A percentile compares a stretch with the other conserved stretches of the same genome.
phyloP scores from a whole-genome alignment of 1,139 yeast genomes.

The Kurtzmaniella quercitrusa region DNA sequence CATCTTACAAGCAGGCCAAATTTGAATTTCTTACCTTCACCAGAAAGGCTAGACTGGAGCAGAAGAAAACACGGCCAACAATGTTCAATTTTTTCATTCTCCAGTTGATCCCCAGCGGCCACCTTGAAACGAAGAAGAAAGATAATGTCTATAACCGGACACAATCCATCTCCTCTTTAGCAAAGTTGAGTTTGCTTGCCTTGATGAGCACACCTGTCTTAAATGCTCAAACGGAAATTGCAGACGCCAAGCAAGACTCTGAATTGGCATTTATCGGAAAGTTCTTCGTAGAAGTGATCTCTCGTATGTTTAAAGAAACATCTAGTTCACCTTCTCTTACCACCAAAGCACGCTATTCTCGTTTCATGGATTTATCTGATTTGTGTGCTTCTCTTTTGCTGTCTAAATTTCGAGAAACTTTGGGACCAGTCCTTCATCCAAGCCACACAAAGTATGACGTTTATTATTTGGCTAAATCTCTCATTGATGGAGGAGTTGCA shows the following conservation, averaged over 20 bases:
- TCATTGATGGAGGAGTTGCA: slow-evolving; percentile 66
- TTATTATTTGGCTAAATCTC: slow-evolving; percentile 55
- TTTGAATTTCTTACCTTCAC: slow-evolving; percentile 78
- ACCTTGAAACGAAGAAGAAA: slow-evolving; percentile 19
- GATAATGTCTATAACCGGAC: slow-evolving; percentile 13
- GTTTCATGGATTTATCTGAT: slow-evolving; percentile 55
- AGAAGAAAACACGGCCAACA: slow-evolving; percentile 60
- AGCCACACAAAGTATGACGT: slow-evolving; percentile 52
- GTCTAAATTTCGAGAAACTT: slow-evolving; percentile 37
- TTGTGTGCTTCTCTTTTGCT: slow-evolving; percentile 43
- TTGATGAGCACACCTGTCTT: slow-evolving; percentile 52
- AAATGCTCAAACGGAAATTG: slow-evolving; percentile 13
- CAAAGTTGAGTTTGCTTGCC: slow-evolving; percentile 53
- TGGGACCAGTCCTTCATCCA: slow-evolving; percentile 44
- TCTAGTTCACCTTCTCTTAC: slow-evolving; percentile 18
- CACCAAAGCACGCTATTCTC: slow-evolving; percentile 43
- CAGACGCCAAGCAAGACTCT: slow-evolving; percentile 41
- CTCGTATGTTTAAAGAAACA: slow-evolving; percentile 57
- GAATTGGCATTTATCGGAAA: slow-evolving; percentile 71
- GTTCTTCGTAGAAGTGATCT: slow-evolving; percentile 67
- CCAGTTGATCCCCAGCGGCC: slow-evolving; percentile 61
- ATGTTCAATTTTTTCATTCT: slow-evolving; percentile 74
- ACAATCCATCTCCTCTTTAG: slow-evolving; percentile 45
- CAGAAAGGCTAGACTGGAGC: slow-evolving; percentile 38
- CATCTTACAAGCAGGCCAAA: slow-evolving; percentile 78